These are phyloP conservation scores for Albophoma yamanashiensis DNA, from an alignment of 2,329 filamentous ascomycete genomes.

Conservation along the genomic window DNA sequence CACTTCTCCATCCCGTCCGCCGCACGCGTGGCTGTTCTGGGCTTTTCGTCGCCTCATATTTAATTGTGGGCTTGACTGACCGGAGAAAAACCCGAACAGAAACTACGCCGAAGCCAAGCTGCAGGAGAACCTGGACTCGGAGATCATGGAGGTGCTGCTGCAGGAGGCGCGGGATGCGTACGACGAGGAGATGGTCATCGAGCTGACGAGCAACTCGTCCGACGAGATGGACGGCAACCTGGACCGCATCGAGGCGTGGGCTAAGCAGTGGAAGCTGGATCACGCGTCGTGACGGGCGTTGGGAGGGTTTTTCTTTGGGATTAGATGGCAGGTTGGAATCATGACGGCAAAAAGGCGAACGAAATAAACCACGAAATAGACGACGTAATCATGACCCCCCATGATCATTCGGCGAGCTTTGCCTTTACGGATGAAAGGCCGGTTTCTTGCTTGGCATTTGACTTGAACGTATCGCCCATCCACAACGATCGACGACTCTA, in stretches of 20 bases:
- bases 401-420: not conserved
- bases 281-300: not conserved
- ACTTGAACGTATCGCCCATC: not conserved
- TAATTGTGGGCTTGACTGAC: not conserved
- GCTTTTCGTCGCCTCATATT: too few species aligned
- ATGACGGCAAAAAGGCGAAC: not conserved
- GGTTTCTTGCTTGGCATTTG: not conserved
- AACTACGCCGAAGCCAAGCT: constrained; percentile 80
- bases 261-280: constrained; percentile 61
- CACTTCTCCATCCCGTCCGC: not conserved
- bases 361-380: not conserved
- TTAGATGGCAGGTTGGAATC: not conserved
- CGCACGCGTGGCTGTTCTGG: not conserved
- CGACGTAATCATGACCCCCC: not conserved
- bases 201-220: constrained; percentile 69
- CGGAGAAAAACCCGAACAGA: constrained; percentile 27
- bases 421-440: not conserved
- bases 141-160: constrained; percentile 92
- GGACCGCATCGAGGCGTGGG: constrained; percentile 72
- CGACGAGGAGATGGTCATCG: constrained; percentile 78
- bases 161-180: constrained; percentile 86
- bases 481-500: not conserved
- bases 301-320: not conserved
- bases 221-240: constrained; percentile 86
- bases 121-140: constrained; percentile 91